Conservation (phyloP, 805 yeast species). For the Wickerhamomyces ciferrii region DNA sequence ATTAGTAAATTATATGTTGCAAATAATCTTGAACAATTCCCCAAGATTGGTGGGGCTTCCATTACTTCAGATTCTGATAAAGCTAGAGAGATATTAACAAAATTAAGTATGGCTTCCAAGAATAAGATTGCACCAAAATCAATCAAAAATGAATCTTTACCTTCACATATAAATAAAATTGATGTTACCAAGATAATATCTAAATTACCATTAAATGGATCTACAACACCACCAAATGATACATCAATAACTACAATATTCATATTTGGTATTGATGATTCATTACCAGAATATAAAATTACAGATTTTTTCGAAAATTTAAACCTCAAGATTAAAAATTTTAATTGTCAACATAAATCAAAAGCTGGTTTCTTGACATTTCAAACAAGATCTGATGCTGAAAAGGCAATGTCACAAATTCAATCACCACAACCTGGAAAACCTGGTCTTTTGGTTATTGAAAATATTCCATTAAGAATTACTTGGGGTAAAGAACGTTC, state of each 20-base stretch:
- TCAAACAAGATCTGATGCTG: constrained; percentile 44
- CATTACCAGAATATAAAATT: constrained; percentile 59
- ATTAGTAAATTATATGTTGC: constrained; percentile 54
- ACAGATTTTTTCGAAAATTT: constrained; percentile 40
- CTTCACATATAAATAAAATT: constrained; percentile 18
- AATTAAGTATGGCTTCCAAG: constrained; percentile 27
- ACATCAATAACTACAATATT: constrained; percentile 52
- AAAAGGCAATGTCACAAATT: constrained; percentile 27
- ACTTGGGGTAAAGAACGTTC: constrained; percentile 48
- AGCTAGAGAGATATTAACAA: constrained; percentile 47
- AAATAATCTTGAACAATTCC: constrained; percentile 33
- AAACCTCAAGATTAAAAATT: constrained; percentile 40
- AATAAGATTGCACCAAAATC: constrained; percentile 8
- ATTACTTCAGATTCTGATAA: constrained; percentile 26
- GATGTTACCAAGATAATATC: constrained; percentile 50
- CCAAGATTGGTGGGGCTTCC: constrained; percentile 31
- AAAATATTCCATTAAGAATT: constrained; percentile 41
- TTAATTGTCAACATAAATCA: constrained; percentile 51
- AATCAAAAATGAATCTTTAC: constrained; percentile 4
- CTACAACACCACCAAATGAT: constrained; percentile 38
- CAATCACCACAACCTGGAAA: constrained; percentile 5
- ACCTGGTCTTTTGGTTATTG: constrained; percentile 31
- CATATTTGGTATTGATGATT: constrained; percentile 67
- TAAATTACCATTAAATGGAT: constrained; percentile 66
- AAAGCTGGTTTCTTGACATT: constrained; percentile 63